A percentile compares a stretch with the other conserved stretches of the same genome.
Conservation (phyloP, 2,329 filamentous ascomycete genomes). For the Pezicula neosporulosa region DNA sequence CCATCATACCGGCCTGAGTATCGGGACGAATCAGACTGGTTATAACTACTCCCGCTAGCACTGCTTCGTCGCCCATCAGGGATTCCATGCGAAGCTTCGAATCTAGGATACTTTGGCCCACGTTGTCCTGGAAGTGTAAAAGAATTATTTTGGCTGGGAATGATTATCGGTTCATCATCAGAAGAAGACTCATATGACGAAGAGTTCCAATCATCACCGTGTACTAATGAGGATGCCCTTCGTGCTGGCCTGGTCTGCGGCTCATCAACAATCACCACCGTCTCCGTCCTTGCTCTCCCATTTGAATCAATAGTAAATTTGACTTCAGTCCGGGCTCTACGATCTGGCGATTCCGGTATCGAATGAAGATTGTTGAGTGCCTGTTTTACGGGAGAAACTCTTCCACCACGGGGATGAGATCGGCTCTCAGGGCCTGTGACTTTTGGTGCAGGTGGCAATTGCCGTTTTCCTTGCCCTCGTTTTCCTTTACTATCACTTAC, state of each 20-base stretch:
- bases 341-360: conserved; percentile 48
- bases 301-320: conserved; percentile 62
- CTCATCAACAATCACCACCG: conserved; percentile 21
- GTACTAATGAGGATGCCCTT: conserved; percentile 11
- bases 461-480: conserved; percentile 17
- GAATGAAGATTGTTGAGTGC: conserved; percentile 49
- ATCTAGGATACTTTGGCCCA: conserved; percentile 19
- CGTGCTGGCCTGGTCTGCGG: conserved; percentile 8
- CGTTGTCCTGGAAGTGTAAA: conserved; percentile 34
- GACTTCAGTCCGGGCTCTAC: conserved; percentile 49
- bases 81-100: conserved; percentile 16
- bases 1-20: conserved; percentile 19
- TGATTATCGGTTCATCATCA: conserved; percentile 63
- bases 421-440: conserved; percentile 17
- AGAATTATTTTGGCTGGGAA: conserved; percentile 57
- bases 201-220: conserved; percentile 38
- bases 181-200: conserved; percentile 50
- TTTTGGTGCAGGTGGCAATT: background rate
- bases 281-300: conserved; percentile 40
- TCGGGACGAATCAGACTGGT: conserved; percentile 26
- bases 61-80: conserved; percentile 16
- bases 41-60: conserved; percentile 20
- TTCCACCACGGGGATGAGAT: conserved; percentile 17
- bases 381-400: conserved; percentile 48
- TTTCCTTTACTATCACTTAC: conserved; percentile 24